Evolutionary conservation across 1,284 basidiomycete species (phyloP), one percentile per base, ranked within the genome.

Genomic region (Singerocomus rubriflavus): DNA sequence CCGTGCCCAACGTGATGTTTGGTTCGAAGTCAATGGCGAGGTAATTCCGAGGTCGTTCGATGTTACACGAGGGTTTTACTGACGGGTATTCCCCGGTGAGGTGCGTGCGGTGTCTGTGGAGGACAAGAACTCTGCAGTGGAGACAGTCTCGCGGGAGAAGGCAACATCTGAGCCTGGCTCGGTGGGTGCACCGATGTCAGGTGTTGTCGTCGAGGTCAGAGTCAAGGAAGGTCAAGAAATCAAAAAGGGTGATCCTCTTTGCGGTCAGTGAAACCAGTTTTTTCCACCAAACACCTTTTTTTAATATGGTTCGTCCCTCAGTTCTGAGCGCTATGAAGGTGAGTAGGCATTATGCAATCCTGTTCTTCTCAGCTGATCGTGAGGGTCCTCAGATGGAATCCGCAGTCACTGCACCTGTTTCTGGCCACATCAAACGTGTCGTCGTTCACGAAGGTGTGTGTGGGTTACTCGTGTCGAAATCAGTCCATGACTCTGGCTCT

Each of bases 1-100:
- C 48, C 90, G 84, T 62, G 93, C 95, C 44, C 90, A 91, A 63
- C 86, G 97, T 63, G 96, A 98, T 69, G 93, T 97, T 59, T 98
- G 93, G 91, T 98, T 98, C 68, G 97, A 99, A 78, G 90, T 96
- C 56, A 97, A 97, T 67, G 93, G 93, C 69, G 93, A 96, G 79
- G 89, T 90, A 61, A 64, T 68, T 53, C 40, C 50, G 39, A 56
- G 50, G 8, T 39, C 36, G 41, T 21, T 35, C 50, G 43, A 35
- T 31, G 29, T 53, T 49, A 35, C 38, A 31, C 35, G 39, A 17
- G 51, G 56, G 46, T 13, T 54, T 57, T 14, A 33, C 48, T 66
- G 43, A 59, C 27, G 46, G 38, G 44, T 44, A 9, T 45, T 34
- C 30, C 44, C 33, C 50, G 51, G 42, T 38, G 36, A 90, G 88